Percentiles rank a stretch among this genome's conserved stretches.
Evolutionary conservation across 345 rosid species (phyloP).

Genomic region (Salix viminalis): DNA sequence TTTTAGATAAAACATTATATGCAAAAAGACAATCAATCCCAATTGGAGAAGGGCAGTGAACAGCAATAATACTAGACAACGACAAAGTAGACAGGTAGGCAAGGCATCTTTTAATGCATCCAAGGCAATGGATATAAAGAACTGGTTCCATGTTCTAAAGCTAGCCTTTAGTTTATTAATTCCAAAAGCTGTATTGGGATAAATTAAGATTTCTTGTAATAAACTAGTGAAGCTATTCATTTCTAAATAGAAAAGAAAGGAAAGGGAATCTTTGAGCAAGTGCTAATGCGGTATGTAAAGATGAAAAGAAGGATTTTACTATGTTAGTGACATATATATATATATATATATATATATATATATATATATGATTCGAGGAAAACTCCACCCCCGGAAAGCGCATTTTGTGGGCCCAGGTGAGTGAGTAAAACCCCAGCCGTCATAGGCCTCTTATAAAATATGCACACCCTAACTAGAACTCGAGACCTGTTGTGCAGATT

Average conservation of each 20-base stretch:
- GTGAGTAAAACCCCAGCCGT: too few species aligned
- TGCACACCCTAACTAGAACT: too few species aligned
- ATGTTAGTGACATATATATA: not conserved
- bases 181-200: not conserved
- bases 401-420: too few species aligned
- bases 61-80: conserved; percentile 8
- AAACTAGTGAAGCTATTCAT: not conserved
- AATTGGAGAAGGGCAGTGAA: conserved; percentile 2
- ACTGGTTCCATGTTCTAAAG: conserved; percentile 1
- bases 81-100: conserved; percentile 23
- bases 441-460: too few species aligned
- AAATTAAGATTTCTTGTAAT: not conserved
- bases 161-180: not conserved
- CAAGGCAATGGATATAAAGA: conserved; percentile 9
- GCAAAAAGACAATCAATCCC: conserved; percentile 5
- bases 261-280: not conserved
- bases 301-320: not conserved
- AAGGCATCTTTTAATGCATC: not conserved
- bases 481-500: too few species aligned
- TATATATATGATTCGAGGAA: too few species aligned
- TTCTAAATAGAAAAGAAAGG: not conserved
- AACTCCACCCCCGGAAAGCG: too few species aligned
- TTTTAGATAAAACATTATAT: not conserved
- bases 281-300: not conserved
- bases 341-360: too few species aligned